These are phyloP conservation scores for Vanilla planifolia DNA, from an alignment of 106 monocot species.

Conservation along the genomic window DNA sequence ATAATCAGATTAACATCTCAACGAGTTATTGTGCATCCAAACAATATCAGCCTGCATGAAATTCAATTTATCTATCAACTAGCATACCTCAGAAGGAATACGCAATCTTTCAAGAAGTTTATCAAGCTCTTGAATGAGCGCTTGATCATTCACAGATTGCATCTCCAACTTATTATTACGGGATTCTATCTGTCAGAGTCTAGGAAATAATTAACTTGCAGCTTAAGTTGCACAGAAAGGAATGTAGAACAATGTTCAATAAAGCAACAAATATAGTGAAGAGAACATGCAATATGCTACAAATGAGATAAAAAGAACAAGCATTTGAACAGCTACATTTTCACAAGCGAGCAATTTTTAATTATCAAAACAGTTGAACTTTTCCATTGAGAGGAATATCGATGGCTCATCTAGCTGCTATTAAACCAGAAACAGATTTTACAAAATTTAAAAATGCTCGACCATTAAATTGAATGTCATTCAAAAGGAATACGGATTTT, in stretches of 20 bases:
- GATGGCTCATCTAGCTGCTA: too few species aligned
- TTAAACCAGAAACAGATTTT: too few species aligned
- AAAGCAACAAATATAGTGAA: neutral
- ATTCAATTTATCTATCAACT: neutral
- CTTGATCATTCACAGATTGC: slow-evolving; percentile 77
- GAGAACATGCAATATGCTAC: neutral
- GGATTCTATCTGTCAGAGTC: slow-evolving; percentile 83
- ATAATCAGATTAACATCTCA: neutral
- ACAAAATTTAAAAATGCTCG: too few species aligned
- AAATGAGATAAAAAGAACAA: neutral
- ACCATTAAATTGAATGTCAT: neutral
- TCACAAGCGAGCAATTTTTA: neutral
- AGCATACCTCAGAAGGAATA: slow-evolving; percentile 80
- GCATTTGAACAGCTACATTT: neutral
- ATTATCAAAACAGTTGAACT: neutral
- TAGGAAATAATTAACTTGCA: neutral
- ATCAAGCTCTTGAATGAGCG: slow-evolving; percentile 87
- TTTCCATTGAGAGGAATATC: too few species aligned
- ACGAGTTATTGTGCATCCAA: neutral
- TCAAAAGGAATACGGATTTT: too few species aligned
- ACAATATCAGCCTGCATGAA: neutral
- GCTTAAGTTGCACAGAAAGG: neutral
- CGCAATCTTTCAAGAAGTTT: slow-evolving; percentile 80
- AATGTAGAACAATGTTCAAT: neutral
- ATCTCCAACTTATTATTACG: slow-evolving; percentile 94